Base-by-base conservation (phyloP, 768 basidiomycete species). In the Pilatotrama ljubarskyi region DNA sequence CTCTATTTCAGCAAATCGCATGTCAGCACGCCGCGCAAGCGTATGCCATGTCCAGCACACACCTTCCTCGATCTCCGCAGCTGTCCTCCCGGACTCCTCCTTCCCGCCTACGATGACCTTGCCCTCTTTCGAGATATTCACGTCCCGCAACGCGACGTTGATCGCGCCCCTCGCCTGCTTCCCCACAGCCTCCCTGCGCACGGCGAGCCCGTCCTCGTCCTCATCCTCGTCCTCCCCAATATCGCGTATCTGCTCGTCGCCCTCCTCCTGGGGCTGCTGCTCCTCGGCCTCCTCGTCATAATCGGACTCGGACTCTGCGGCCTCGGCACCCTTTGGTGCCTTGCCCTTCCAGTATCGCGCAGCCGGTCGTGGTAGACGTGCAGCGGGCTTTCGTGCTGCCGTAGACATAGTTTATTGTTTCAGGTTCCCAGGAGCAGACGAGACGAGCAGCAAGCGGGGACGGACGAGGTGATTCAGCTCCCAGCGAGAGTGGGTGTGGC, bases 271-370 rank as follows among this genome's bases (percentile, higher is more conserved):
- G 49, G 70, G 65, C 58, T 70, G 74, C 32, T 75, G 78, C 1
- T 81, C 84, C 59, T 85, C 82, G 46, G 82, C 82, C 49, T 87
- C 88, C 1, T 82, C 84, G 61, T 85, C 82, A 48, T 82, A 81
- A 43, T 87, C 87, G 3, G 85, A 86, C 64, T 90, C 88, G 6
- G 88, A 87, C 20, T 82, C 76, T 40, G 75, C 73, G 24, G 84
- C 84, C 1, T 75, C 76, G 35, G 76, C 80, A 46, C 90, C 90
- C 72, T 91, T 93, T 0, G 93, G 93, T 0, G 86, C 91, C 66
- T 93, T 92, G 55, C 94, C 94, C 66, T 90, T 90, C 86, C 92
- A 91, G 73, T 96, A 95, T 2, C 94, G 88, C 6, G 84, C 88
- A 2, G 84, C 92, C 5, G 94, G 91, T 51, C 81, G 78, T n/a